These are phyloP conservation scores for Tetrahymena malaccensis DNA, from an alignment of 73 alveolate genomes.

Conservation along the genomic window DNA sequence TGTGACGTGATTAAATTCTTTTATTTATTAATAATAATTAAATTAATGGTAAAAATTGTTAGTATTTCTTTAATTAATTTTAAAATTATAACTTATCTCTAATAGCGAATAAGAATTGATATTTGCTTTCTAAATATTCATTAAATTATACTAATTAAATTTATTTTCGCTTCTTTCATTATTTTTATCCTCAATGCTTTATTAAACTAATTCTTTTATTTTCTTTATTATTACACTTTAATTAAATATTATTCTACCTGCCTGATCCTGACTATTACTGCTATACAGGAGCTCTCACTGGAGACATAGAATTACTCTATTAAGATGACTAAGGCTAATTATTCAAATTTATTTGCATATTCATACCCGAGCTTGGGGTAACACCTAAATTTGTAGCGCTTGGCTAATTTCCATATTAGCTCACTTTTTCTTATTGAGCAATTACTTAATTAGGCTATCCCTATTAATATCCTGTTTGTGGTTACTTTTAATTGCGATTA, in stretches of 20 bases:
- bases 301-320: neutral
- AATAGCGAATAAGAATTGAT: neutral
- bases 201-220: neutral
- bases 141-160: no score
- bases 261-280: neutral
- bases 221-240: neutral
- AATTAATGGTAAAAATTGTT: neutral
- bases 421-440: neutral
- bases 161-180: neutral
- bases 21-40: neutral
- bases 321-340: neutral
- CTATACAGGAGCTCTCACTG: neutral
- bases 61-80: neutral
- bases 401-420: neutral
- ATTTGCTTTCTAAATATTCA: neutral
- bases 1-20: neutral
- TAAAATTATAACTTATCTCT: neutral
- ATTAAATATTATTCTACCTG: neutral
- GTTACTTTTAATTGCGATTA: neutral
- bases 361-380: neutral
- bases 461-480: neutral
- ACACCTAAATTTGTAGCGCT: neutral
- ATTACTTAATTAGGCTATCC: neutral
- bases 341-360: neutral
- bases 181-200: neutral